phyloP scores from a whole-genome alignment of 805 yeast species.

The Saccharomycopsis amapae region DNA sequence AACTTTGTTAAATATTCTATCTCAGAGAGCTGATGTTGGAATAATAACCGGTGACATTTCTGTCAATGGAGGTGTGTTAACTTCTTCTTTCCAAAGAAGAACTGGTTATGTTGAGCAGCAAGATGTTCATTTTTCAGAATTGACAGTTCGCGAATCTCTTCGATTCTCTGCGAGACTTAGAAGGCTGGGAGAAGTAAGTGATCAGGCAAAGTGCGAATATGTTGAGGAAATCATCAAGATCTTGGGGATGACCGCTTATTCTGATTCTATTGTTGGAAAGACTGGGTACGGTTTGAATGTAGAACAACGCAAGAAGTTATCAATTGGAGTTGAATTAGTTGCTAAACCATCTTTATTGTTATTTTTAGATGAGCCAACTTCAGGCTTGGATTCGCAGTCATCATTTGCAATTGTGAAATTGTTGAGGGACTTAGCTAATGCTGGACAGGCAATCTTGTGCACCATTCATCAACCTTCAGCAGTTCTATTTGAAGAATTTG shows the following conservation, averaged over 20 bases:
- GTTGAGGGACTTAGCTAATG: constrained; percentile 36
- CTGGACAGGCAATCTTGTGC: constrained; percentile 47
- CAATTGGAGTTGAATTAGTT: constrained; percentile 49
- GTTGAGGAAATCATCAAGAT: constrained; percentile 45
- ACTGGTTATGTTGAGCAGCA: constrained; percentile 57
- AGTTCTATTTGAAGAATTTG: constrained; percentile 40
- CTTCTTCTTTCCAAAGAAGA: constrained; percentile 43
- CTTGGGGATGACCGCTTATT: constrained; percentile 44
- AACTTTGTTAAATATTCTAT: too few species aligned
- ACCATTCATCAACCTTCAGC: constrained; percentile 53
- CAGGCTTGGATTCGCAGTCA: constrained; percentile 53
- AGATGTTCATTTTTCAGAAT: constrained; percentile 44
- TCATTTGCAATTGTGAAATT: constrained; percentile 45
- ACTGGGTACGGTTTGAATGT: constrained; percentile 45
- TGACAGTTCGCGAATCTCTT: constrained; percentile 48
- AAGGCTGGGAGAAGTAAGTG: constrained; percentile 35
- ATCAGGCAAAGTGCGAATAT: constrained; percentile 40
- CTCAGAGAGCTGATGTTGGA: constrained; percentile 49
- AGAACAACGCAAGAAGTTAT: constrained; percentile 46
- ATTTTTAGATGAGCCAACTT: too few species aligned
- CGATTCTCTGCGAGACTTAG: constrained; percentile 45
- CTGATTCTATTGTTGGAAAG: constrained; percentile 46
- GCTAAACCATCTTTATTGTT: too few species aligned
- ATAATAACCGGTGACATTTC: constrained; percentile 51
- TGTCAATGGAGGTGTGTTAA: constrained; percentile 46